Evolutionary conservation across 2,329 filamentous ascomycete genomes (phyloP).

Genomic region (Ceratocystiopsis sp.): DNA sequence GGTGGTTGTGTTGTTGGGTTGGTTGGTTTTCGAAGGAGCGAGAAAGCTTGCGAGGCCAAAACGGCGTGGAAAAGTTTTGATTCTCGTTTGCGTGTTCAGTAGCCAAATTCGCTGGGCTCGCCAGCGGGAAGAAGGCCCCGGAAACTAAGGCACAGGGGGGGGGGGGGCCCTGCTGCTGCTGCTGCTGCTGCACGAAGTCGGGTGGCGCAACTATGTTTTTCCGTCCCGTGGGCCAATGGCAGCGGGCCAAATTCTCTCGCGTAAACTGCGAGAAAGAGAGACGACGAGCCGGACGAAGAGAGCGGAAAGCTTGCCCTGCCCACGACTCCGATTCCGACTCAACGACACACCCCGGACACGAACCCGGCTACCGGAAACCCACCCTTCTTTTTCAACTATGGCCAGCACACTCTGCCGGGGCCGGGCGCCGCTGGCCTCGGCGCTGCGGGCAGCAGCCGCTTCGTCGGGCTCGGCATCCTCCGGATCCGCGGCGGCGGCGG

Average conservation of each 20-base stretch:
- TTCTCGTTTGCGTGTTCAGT: too few relatives aligned
- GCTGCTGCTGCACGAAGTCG: too few relatives aligned
- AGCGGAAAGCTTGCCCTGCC: background rate
- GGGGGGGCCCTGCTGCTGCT: too few relatives aligned
- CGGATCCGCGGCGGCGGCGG: constrained; percentile 16
- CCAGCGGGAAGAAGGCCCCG: too few relatives aligned
- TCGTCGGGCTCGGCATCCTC: constrained; percentile 18
- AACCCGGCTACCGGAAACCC: too few relatives aligned
- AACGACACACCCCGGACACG: too few relatives aligned
- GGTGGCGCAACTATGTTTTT: too few relatives aligned
- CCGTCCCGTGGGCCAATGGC: constrained; percentile 4
- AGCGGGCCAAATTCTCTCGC: constrained; percentile 8
- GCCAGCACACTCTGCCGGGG: constrained; percentile 42
- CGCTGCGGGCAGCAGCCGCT: constrained; percentile 30
- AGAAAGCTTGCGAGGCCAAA: too few relatives aligned
- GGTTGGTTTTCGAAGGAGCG: too few relatives aligned
- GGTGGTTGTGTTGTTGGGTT: background rate
- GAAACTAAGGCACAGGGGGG: too few relatives aligned
- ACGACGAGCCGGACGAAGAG: background rate
- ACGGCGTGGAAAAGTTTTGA: too few relatives aligned
- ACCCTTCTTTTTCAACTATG: constrained; percentile 24
- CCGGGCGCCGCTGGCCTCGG: constrained; percentile 33
- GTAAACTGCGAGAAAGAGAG: constrained; percentile 4
- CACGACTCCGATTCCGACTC: background rate
- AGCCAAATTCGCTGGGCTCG: too few relatives aligned